Evolutionary conservation across 2,329 filamentous ascomycete genomes (phyloP), one percentile per base, ranked within the genome.

Genomic region (Camillea tinctor): DNA sequence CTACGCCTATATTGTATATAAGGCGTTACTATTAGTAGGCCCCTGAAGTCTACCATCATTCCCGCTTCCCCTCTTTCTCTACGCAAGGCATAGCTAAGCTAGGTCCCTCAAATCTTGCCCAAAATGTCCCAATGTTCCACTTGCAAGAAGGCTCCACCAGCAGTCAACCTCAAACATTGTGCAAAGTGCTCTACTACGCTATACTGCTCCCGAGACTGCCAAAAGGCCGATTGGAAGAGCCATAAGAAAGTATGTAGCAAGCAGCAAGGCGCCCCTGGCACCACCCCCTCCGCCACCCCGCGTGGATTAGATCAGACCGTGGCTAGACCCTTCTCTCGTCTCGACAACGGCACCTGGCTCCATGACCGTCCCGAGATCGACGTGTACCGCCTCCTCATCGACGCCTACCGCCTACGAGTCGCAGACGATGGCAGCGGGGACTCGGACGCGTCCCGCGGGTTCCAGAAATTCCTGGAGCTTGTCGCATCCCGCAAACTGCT

Each of bases 121-220:
- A 64, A 44, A 22, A 64, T 64, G 62, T 17, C 59, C 15, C 60
- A 55, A 48, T 66, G 64, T 48, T 58, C 56, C n/a, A 57, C 15
- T 24, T 67, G 65, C 60, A 58, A 63, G 52, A 66, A 64, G 55
- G 20, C 60, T 9, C 60, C 55, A 30, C 13, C 58, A 7, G 57
- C 60, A 6, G 26, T 30, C 26, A 30, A 13, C 26, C 57, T 67
- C 26, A 67, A 66, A 48, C 59, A 20, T 51, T 67, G 65, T 52
- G 55, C 60, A 49, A 66, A 65, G 52, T 67, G 65, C 50, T 48
- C 19, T 2, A 54, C 56, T 4, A 62, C 64, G 21, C 50, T 49
- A n/a, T 67, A 67, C 60, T 67, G 64, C 24, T 65, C 60, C 26
- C 55, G 58, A 22, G 59, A 66, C 20, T 67, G 65, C 50, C 65